Evolutionary conservation across 2,329 filamentous ascomycete genomes (phyloP), one percentile per base, ranked within the genome.

Genomic region (Claviceps monticola): DNA sequence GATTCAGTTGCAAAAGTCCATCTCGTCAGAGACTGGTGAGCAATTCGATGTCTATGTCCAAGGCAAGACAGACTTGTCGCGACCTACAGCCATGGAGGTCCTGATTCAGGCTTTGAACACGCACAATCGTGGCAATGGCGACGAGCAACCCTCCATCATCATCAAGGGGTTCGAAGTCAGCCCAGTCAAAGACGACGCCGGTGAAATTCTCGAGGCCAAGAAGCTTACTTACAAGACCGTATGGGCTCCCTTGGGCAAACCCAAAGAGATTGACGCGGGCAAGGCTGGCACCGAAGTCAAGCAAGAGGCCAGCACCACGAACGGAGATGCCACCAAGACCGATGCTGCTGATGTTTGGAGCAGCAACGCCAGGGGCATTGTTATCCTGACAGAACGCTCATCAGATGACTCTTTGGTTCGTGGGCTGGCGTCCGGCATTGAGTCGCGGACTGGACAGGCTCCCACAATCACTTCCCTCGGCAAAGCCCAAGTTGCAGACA

Each of bases 91-190:
- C 2, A 50, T 14, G 8, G 14, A 17, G 17, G 13, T 38, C 29
- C 2, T 50, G 41, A 38, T 50, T 14, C 48, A 50, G 19, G 48
- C 41, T 16, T 0, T 69, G 65, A 54, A 42, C 60, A 6, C 46
- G 54, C 2, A 59, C 59, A 36, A 46, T 51, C 5, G 45, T 56
- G 8, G 44, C 29, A 34, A 34, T 34, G 39, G 60, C 64, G 51
- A 59, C 67, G 1, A 34, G 29, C 29, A 11, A 34, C 23, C 44
- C 11, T 54, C 71, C 2, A 63, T 71, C 19, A 65, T 60, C 29
- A 56, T 71, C 6, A 63, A 64, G 8, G 69, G 65, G 0, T 61
- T 72, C 23, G 62, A 58, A 7, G 66, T 74, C 60, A 68, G 66
- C 1, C 72, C 72, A 1, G 64, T 74, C 4, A 60, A 69, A 39